Percentiles rank a stretch among this genome's conserved stretches.
Evolutionary conservation across 176 grass and related monocot genomes (phyloP).

Genomic region (Oryza meyeriana): DNA sequence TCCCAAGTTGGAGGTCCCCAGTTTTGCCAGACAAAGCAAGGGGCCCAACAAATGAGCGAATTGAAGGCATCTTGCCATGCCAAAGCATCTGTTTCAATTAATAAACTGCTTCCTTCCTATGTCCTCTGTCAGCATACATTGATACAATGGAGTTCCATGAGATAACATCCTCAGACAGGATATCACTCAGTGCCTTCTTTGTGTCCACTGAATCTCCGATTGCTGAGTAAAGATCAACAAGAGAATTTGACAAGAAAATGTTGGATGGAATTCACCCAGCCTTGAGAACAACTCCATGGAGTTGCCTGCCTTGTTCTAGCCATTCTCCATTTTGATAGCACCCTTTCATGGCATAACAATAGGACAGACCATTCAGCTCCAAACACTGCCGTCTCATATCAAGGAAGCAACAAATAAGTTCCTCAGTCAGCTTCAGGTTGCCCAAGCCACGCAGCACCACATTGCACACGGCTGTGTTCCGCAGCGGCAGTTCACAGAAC

Average conservation of each 20-base stretch:
- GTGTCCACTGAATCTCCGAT: constrained; percentile 15
- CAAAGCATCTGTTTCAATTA: constrained; percentile 38
- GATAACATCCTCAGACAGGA: constrained; percentile 25
- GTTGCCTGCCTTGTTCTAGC: constrained; percentile 33
- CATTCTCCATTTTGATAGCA: constrained; percentile 28
- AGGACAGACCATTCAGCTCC: constrained; percentile 33
- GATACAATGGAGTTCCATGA: constrained; percentile 40
- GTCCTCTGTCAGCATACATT: constrained; percentile 9
- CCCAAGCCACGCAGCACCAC: constrained; percentile 37
- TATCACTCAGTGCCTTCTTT: constrained; percentile 10
- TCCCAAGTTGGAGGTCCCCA: not conserved
- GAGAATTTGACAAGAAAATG: constrained; percentile 37
- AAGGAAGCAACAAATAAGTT: constrained; percentile 20
- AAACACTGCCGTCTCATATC: constrained; percentile 22
- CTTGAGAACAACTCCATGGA: constrained; percentile 39
- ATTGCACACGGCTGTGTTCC: constrained; percentile 26
- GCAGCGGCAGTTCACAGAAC: not conserved
- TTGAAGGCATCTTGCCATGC: constrained; percentile 26
- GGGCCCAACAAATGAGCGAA: constrained; percentile 21
- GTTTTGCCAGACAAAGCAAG: constrained; percentile 19
- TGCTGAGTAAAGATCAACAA: constrained; percentile 37
- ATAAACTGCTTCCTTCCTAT: constrained; percentile 14
- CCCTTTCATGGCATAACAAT: constrained; percentile 19
- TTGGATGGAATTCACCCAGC: constrained; percentile 30
- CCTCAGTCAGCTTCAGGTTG: constrained; percentile 9